Conservation (phyloP, 2,329 filamentous ascomycete genomes). For the Diplodia sapinea region DNA sequence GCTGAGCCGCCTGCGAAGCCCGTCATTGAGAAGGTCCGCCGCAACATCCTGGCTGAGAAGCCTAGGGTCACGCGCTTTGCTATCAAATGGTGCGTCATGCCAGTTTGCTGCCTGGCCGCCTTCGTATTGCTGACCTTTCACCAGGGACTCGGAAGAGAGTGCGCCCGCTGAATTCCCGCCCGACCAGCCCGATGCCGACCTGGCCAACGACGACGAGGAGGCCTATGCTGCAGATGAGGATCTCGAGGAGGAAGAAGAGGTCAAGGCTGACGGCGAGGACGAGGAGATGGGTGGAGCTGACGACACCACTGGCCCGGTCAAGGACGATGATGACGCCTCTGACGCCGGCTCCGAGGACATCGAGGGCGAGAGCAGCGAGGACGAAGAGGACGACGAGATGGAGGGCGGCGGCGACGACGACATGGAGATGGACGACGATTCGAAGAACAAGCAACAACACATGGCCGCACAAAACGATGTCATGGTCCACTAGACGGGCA, state of each 20-base stretch:
- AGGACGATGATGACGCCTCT: constrained; percentile 67
- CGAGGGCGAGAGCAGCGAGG: constrained; percentile 75
- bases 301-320: constrained; percentile 55
- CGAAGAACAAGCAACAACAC: constrained; percentile 40
- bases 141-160: constrained; percentile 95
- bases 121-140: constrained; percentile 4
- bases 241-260: constrained; percentile 58
- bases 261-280: constrained; percentile 63
- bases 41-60: constrained; percentile 96
- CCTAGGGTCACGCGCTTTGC: constrained; percentile 95
- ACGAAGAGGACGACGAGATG: constrained; percentile 70
- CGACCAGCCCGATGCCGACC: constrained; percentile 95
- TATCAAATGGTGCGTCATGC: constrained; percentile 86
- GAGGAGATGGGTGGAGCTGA: constrained; percentile 77
- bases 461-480: constrained; percentile 40
- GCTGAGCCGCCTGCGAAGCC: constrained; percentile 91
- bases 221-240: constrained; percentile 90
- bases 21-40: constrained; percentile 85
- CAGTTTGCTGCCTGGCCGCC: background rate
- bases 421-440: constrained; percentile 63
- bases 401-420: constrained; percentile 64
- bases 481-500: constrained; percentile 46
- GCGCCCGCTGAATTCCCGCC: constrained; percentile 95
- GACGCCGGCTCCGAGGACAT: constrained; percentile 81
- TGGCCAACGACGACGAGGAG: constrained; percentile 78